Evolutionary conservation across 1,284 basidiomycete genomes (phyloP).

Genomic region (Heterobasidion irregulare): DNA sequence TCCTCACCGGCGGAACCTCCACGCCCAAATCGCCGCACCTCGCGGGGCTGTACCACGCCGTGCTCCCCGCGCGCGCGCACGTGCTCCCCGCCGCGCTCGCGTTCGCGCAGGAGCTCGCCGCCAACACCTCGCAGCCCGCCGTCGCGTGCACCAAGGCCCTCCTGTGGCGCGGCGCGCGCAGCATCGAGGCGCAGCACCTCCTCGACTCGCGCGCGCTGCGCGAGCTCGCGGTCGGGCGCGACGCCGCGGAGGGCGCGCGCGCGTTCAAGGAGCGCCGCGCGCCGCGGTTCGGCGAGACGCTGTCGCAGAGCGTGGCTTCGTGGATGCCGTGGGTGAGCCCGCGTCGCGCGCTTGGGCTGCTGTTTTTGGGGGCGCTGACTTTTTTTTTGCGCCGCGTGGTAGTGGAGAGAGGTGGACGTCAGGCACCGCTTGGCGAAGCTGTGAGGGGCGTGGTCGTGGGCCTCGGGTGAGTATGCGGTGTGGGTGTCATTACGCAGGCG

Average conservation of each 20-base stretch:
- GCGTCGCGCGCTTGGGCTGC: background rate
- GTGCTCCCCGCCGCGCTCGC: slow-evolving; percentile 44
- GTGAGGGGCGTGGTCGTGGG: too few relatives aligned
- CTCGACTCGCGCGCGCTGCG: slow-evolving; percentile 42
- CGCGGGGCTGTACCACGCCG: slow-evolving; percentile 34
- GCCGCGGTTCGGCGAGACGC: slow-evolving; percentile 34
- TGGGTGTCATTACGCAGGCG: too few relatives aligned
- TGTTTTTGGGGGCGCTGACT: background rate
- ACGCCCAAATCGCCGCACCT: slow-evolving; percentile 36
- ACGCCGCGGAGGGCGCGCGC: slow-evolving; percentile 37
- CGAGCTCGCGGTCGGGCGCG: slow-evolving; percentile 26
- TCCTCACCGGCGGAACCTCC: slow-evolving; percentile 38
- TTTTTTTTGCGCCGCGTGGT: too few relatives aligned
- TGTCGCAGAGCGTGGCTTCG: slow-evolving; percentile 28
- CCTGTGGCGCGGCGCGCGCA: slow-evolving; percentile 38
- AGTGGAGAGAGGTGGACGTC: slow-evolving; percentile 33
- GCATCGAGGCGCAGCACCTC: slow-evolving; percentile 44
- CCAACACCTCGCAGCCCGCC: slow-evolving; percentile 39
- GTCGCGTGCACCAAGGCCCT: slow-evolving; percentile 44
- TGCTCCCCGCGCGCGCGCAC: slow-evolving; percentile 33
- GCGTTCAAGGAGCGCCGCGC: slow-evolving; percentile 40
- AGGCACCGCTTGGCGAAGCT: slow-evolving; percentile 29
- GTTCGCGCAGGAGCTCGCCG: slow-evolving; percentile 42
- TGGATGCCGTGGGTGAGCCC: slow-evolving; percentile 45
- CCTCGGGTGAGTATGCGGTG: too few relatives aligned